Percentiles rank a stretch among this genome's conserved stretches.
These are phyloP conservation scores for Solanum appendiculatum DNA, from an alignment of 257 asterid species.

Conservation along the genomic window DNA sequence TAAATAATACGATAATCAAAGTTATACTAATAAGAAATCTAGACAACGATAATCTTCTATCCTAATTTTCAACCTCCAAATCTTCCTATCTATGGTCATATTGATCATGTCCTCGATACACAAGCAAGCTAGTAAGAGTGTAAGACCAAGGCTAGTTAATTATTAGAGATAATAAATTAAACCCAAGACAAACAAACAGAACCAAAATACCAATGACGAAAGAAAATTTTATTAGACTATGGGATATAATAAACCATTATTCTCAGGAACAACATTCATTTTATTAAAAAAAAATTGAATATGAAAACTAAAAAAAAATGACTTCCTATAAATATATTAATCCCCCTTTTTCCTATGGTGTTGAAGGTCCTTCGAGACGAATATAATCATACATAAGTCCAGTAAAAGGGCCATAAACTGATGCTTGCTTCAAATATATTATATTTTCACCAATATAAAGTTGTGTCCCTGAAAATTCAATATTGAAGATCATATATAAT, in stretches of 20 bases:
- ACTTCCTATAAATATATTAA: neutral
- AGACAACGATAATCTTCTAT: no score
- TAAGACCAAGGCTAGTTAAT: no score
- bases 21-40: no score
- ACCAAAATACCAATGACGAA: neutral
- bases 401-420: slow-evolving; percentile 18
- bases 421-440: slow-evolving; percentile 41
- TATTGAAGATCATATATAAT: slow-evolving; percentile 22
- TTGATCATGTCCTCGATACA: no score
- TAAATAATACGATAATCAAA: no score
- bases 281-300: neutral
- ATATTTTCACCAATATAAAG: slow-evolving; percentile 35
- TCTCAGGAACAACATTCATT: neutral
- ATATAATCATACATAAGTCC: slow-evolving; percentile 69
- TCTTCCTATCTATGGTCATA: no score
- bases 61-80: rapidly evolving
- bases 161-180: no score
- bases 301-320: neutral
- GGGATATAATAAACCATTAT: neutral
- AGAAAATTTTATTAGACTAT: neutral
- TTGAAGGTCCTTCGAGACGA: slow-evolving; percentile 52
- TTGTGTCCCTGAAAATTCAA: slow-evolving; percentile 21
- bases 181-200: neutral
- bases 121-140: no score
- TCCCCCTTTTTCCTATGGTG: no score